phyloP scores from a whole-genome alignment of 106 monocot genomes.

The Dendrobium nobile region DNA sequence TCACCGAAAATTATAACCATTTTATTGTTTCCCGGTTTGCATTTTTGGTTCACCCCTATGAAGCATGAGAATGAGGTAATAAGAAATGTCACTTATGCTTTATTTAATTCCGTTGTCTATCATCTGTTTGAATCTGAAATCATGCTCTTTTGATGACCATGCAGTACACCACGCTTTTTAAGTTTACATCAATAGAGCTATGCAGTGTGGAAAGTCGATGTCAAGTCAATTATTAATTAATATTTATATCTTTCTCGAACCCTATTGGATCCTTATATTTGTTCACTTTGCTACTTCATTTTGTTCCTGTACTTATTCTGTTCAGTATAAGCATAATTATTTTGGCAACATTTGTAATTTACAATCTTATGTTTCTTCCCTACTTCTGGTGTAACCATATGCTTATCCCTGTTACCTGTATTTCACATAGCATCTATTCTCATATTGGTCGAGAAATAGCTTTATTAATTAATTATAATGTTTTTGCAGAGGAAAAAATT shows the following conservation, averaged over 20 bases:
- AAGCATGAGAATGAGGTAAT: background rate
- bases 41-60: background rate
- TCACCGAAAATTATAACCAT: background rate
- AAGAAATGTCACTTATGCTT: background rate
- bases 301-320: background rate
- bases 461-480: background rate
- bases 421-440: background rate
- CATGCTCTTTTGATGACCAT: background rate
- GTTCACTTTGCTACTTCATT: background rate
- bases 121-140: background rate
- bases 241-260: background rate
- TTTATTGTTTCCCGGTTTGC: background rate
- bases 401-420: background rate
- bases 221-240: background rate
- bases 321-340: background rate
- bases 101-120: background rate
- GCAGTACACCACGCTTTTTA: too few relatives aligned
- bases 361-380: background rate
- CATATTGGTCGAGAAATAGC: background rate
- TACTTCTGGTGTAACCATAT: background rate
- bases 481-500: slow-evolving; percentile 58
- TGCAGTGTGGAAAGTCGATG: background rate
- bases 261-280: background rate
- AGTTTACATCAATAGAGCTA: background rate
- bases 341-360: background rate